Evolutionary conservation across 2,329 filamentous ascomycete species (phyloP), one percentile per base, ranked within the genome.

Genomic region (Helicocarpus griseus): DNA sequence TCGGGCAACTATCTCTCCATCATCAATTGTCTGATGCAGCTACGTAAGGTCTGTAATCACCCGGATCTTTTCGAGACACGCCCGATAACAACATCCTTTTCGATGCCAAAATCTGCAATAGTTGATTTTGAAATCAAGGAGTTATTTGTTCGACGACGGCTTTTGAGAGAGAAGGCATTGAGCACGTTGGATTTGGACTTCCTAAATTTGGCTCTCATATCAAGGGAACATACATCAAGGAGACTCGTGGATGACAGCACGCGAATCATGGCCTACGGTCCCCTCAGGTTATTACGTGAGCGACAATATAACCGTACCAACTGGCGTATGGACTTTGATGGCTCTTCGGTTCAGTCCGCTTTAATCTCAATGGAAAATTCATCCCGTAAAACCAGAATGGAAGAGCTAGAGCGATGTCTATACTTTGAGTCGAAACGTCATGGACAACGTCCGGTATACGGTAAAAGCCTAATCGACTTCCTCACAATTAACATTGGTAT

Each of bases 31-130:
- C 73, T 98, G 48, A 95, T 98, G 89, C 93, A 95, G 65, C 76
- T 98, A 49, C 83, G 93, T 46, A 96, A 97, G 67, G 94, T 98
- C 48, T 98, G 93, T 77, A 98, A 98, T 60, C 93, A 98, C 64
- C 94, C 93, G 0, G 93, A 98, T 69, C 77, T 98, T 7, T 98
- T 98, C 62, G 87, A 97, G 59, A 95, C 95, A 53, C 82, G 93
- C 14, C 90, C 89, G 1, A 97, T 98, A 61, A 93, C 95, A 70
- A 98, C 91, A 0, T 97, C 93, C 1, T 95, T 96, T 67, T 88
- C 89, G 3, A 95, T 97, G 86, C 77, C 81, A 24, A 85, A 78
- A 56, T 94, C 90, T 2, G 83, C 89, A 2, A 75, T 83, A 7
- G 81, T 85, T 2, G 81, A 86, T 33, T 97, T 85, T 61, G 83